Percentiles rank a stretch among this genome's conserved stretches.
phyloP scores from a whole-genome alignment of 2,329 filamentous ascomycete genomes.

The Fonsecaea pedrosoi region DNA sequence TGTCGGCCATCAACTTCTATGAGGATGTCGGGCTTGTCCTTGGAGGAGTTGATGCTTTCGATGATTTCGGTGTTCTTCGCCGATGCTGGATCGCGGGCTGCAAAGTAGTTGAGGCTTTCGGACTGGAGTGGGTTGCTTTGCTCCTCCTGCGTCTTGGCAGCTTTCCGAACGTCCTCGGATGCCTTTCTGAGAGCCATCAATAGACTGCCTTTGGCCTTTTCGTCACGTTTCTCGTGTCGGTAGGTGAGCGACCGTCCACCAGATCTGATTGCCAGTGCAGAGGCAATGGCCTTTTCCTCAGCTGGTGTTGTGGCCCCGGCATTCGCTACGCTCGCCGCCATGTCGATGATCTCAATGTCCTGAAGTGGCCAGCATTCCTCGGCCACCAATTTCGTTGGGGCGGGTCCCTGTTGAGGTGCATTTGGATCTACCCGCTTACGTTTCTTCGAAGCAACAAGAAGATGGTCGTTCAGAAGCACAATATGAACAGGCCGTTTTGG shows the following conservation, averaged over 20 bases:
- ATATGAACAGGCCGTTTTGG: constrained; percentile 87
- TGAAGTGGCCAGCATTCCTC: constrained; percentile 93
- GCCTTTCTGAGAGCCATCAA: constrained; percentile 91
- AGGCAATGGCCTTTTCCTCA: constrained; percentile 69
- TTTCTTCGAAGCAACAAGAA: constrained; percentile 88
- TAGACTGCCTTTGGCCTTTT: constrained; percentile 77
- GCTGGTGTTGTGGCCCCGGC: constrained; percentile 48
- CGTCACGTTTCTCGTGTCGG: constrained; percentile 81
- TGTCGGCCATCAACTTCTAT: constrained; percentile 97
- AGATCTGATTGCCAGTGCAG: constrained; percentile 89
- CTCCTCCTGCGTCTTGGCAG: constrained; percentile 83
- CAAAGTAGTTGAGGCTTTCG: constrained; percentile 81
- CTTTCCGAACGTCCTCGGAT: constrained; percentile 87
- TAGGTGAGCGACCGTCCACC: constrained; percentile 94
- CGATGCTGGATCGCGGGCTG: constrained; percentile 75
- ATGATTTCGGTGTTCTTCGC: constrained; percentile 81
- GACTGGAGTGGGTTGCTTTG: constrained; percentile 77
- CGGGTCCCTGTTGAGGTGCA: constrained; percentile 53
- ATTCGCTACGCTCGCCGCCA: constrained; percentile 62
- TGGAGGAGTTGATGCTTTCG: constrained; percentile 77
- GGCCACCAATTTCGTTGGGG: constrained; percentile 77
- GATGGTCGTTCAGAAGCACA: constrained; percentile 90
- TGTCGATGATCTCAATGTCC: constrained; percentile 91
- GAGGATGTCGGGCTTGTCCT: constrained; percentile 74
- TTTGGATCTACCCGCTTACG: constrained; percentile 82